A percentile compares a stretch with the other conserved stretches of the same genome.
phyloP scores from a whole-genome alignment of 306 rosid species.

The Rosa lucieae region DNA sequence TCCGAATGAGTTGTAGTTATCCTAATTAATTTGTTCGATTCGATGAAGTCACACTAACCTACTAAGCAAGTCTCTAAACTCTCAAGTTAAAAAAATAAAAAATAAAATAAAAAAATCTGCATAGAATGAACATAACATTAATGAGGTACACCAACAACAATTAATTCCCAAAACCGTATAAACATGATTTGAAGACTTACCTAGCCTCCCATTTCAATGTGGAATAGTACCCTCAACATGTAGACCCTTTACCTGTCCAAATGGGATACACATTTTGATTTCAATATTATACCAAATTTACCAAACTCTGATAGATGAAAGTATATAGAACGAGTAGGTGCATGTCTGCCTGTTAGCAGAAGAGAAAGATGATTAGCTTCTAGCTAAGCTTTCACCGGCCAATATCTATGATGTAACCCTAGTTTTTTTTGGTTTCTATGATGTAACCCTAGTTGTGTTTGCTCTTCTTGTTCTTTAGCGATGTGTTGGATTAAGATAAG shows the following conservation, averaged over 20 bases:
- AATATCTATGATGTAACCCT: conserved; percentile 9
- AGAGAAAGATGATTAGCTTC: background rate
- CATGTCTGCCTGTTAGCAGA: background rate
- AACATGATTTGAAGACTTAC: background rate
- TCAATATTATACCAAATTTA: background rate
- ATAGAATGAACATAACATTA: too few species aligned
- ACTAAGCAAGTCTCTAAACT: too few species aligned
- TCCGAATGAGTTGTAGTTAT: too few species aligned
- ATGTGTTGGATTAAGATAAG: background rate
- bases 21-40: too few species aligned
- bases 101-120: too few species aligned
- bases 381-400: background rate
- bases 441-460: conserved; percentile 14
- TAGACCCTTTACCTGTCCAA: background rate
- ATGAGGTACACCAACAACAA: background rate
- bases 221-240: background rate
- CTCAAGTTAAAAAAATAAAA: too few species aligned
- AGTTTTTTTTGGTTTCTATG: background rate
- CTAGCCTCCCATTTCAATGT: background rate
- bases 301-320: background rate
- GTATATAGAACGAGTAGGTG: background rate
- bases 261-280: background rate
- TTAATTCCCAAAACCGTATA: background rate
- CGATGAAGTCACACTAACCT: too few species aligned
- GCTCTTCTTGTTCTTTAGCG: background rate